Percentiles rank a stretch among this genome's conserved stretches.
These are phyloP conservation scores for Didymella lethalis DNA, from an alignment of 2,329 filamentous ascomycete species.

Conservation along the genomic window DNA sequence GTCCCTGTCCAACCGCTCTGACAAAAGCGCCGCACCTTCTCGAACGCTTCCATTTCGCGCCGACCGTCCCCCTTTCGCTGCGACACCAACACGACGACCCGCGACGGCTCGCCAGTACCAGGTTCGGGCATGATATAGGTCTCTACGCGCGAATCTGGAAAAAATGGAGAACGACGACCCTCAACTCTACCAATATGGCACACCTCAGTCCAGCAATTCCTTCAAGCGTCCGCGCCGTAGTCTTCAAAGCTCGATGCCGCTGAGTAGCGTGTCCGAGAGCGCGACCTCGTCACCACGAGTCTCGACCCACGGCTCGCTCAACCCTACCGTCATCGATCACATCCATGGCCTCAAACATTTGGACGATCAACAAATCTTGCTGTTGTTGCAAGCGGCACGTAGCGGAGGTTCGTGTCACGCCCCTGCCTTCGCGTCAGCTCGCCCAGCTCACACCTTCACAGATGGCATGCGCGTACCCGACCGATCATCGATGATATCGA, in stretches of 20 bases:
- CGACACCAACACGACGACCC: slow-evolving; percentile 36
- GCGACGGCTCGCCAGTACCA: slow-evolving; percentile 43
- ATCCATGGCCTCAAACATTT: slow-evolving; percentile 52
- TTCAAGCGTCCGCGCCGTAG: slow-evolving; percentile 51
- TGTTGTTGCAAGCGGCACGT: slow-evolving; percentile 49
- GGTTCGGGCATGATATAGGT: slow-evolving; percentile 49
- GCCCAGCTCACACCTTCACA: slow-evolving; percentile 38
- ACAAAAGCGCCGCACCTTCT: slow-evolving; percentile 48
- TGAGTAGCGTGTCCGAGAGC: slow-evolving; percentile 49
- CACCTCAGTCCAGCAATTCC: slow-evolving; percentile 46
- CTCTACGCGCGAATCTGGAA: slow-evolving; percentile 39
- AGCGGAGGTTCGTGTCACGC: slow-evolving; percentile 46
- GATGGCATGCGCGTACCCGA: slow-evolving; percentile 50
- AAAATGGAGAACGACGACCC: slow-evolving; percentile 51
- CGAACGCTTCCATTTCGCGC: slow-evolving; percentile 45
- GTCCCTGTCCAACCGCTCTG: slow-evolving; percentile 39
- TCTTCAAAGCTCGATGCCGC: slow-evolving; percentile 47
- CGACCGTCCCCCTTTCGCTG: slow-evolving; percentile 38
- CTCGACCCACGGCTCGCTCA: slow-evolving; percentile 44
- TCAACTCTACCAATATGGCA: slow-evolving; percentile 48
- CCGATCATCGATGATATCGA: slow-evolving; percentile 44
- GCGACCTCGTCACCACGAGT: slow-evolving; percentile 48
- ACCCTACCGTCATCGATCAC: slow-evolving; percentile 50
- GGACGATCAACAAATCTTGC: slow-evolving; percentile 50
- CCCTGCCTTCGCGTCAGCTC: slow-evolving; percentile 29